phyloP scores from a whole-genome alignment of 1,284 basidiomycete species.

The Veloboletus limbatus region DNA sequence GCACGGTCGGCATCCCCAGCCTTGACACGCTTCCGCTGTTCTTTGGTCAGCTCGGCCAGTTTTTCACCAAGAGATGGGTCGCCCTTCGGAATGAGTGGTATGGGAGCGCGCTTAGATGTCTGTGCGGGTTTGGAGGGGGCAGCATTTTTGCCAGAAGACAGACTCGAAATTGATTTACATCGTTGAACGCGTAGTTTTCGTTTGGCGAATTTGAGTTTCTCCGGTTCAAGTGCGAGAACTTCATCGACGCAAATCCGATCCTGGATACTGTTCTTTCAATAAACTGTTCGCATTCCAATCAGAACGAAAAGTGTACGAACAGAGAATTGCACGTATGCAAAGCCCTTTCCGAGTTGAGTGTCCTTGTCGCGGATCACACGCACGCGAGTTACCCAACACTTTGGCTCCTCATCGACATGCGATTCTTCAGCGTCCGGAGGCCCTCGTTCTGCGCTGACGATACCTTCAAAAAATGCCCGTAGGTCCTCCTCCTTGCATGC shows the following conservation, averaged over 20 bases:
- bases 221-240: constrained; percentile 71
- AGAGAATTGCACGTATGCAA: constrained; percentile 89
- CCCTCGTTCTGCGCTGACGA: constrained; percentile 77
- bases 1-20: constrained; percentile 73
- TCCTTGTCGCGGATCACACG: constrained; percentile 89
- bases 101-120: constrained; percentile 11
- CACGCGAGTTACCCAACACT: constrained; percentile 79
- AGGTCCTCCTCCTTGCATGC: constrained; percentile 89
- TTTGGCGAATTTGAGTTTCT: constrained; percentile 84
- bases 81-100: constrained; percentile 59
- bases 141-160: constrained; percentile 12
- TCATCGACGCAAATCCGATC: constrained; percentile 89
- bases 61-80: constrained; percentile 78
- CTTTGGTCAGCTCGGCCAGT: constrained; percentile 76
- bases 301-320: constrained; percentile 46
- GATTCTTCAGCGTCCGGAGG: constrained; percentile 31
- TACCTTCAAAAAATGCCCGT: constrained; percentile 80
- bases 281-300: constrained; percentile 1
- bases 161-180: constrained; percentile 63
- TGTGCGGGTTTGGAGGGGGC: constrained; percentile 12
- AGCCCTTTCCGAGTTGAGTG: constrained; percentile 96
- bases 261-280: constrained; percentile 39
- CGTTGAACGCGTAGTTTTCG: constrained; percentile 83
- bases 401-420: constrained; percentile 32
- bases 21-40: constrained; percentile 82